Evolutionary conservation across 2,329 filamentous ascomycete species (phyloP), one percentile per base, ranked within the genome.

Genomic region (Sarocladiaceae sp.): DNA sequence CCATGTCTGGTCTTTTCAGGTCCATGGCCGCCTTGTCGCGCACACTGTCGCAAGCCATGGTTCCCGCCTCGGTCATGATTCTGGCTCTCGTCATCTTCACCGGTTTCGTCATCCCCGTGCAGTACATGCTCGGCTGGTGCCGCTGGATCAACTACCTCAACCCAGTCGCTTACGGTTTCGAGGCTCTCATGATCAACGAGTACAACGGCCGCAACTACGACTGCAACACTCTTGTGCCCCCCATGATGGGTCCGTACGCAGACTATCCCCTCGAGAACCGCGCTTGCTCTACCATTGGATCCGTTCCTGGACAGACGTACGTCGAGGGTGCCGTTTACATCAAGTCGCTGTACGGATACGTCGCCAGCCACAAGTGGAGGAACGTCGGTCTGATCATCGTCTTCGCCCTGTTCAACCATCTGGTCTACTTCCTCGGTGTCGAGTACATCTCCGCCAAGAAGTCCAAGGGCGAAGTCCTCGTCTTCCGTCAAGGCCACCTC

Each of bases 121-220:
- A 59, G 3, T 64, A 66, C 63, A 87, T 82, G 80, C 71, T 79
- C 12, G 79, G 75, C 1, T 88, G 84, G 82, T 79, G 79, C 35
- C 69, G 79, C 35, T 87, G 84, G 84, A 83, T 87, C 54, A 81
- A 79, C 54, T 85, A 84, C 57, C 67, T 86, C 44, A 77, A 86
- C 53, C 82, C 82, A 2, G 75, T 87, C 7, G 77, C 76, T 0
- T 87, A 87, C 55, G 80, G 75, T 0, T 88, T 87, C 57, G 83
- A 87, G 56, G 71, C 75, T 1, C 68, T 86, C 23, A 82, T 84
- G 80, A 70, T 80, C 52, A 87, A 87, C 59, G 85, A 88, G 62
- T 88, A 88, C 52, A 56, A 62, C n/a, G 55, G 54, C 2, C 58
- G 62, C 1, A 40, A 59, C 0, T 64, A 64, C 25, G n/a, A 52